A percentile compares a stretch with the other conserved stretches of the same genome.
phyloP scores from a whole-genome alignment of 768 basidiomycete species.

The Hysterangium stoloniferum region DNA sequence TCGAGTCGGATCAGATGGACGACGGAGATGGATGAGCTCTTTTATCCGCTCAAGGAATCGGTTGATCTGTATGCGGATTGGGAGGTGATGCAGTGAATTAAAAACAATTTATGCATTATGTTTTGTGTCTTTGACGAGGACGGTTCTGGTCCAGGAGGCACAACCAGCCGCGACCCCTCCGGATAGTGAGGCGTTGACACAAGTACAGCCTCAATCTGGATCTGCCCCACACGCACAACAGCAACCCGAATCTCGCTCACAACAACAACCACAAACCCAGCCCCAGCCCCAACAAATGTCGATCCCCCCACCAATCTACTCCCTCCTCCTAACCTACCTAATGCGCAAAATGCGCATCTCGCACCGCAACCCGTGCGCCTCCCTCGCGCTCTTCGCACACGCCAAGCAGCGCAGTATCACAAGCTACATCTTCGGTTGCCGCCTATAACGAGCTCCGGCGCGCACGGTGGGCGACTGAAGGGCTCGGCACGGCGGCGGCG shows the following conservation, averaged over 20 bases:
- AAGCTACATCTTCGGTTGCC: conserved; percentile 83
- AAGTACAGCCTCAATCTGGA: background rate
- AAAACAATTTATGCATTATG: no score
- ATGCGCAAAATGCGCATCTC: conserved; percentile 75
- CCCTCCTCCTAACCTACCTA: conserved; percentile 65
- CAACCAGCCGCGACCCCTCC: no score
- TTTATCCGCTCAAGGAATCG: conserved; percentile 65
- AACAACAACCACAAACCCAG: background rate
- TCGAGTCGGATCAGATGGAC: conserved; percentile 45
- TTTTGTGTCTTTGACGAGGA: conserved; percentile 68
- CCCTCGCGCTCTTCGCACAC: conserved; percentile 76
- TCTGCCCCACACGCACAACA: background rate
- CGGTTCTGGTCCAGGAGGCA: conserved; percentile 57
- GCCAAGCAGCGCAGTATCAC: conserved; percentile 66
- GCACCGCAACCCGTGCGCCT: conserved; percentile 71
- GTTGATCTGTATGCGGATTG: conserved; percentile 67
- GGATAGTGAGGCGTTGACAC: background rate
- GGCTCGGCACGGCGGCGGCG: conserved; percentile 41
- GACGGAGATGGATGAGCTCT: conserved; percentile 40
- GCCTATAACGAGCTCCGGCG: conserved; percentile 85
- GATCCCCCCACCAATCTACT: conserved; percentile 70
- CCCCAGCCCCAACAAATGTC: no score
- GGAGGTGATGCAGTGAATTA: conserved; percentile 52
- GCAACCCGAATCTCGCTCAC: background rate
- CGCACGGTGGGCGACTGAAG: conserved; percentile 80